phyloP scores from a whole-genome alignment of 768 basidiomycete genomes.

The Pleurotus citrinopileatus region DNA sequence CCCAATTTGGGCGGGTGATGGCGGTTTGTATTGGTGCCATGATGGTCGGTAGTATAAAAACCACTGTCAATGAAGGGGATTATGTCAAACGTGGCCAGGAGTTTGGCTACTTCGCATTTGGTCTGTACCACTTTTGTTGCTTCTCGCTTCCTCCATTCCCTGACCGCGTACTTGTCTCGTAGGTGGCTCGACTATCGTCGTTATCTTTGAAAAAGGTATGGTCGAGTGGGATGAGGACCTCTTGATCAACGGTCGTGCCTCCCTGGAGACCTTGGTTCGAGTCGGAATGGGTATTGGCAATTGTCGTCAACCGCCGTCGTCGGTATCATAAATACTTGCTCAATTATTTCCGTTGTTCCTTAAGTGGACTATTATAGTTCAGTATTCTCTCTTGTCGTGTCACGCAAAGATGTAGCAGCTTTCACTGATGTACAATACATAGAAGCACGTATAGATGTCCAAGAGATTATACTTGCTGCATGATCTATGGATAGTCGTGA shows the following conservation, averaged over 20 bases:
- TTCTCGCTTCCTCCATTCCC: background rate
- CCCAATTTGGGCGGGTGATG: slow-evolving; percentile 89
- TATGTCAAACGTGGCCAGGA: slow-evolving; percentile 82
- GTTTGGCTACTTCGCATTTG: slow-evolving; percentile 94
- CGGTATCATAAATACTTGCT: too few relatives aligned
- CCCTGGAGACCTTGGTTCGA: slow-evolving; percentile 90
- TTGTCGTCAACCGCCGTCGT: too few relatives aligned
- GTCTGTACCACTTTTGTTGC: slow-evolving; percentile 44
- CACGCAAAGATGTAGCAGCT: too few relatives aligned
- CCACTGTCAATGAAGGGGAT: slow-evolving; percentile 85
- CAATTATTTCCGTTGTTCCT: too few relatives aligned
- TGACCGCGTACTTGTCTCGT: background rate
- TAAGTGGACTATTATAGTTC: too few relatives aligned
- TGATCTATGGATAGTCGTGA: too few relatives aligned
- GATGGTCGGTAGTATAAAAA: slow-evolving; percentile 92
- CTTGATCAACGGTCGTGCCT: slow-evolving; percentile 76
- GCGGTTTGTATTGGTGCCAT: slow-evolving; percentile 90
- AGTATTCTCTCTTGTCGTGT: too few relatives aligned
- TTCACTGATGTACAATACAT: too few relatives aligned
- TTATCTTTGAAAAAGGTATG: slow-evolving; percentile 81
- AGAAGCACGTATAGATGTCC: too few relatives aligned
- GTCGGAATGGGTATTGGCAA: too few relatives aligned
- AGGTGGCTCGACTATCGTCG: slow-evolving; percentile 92
- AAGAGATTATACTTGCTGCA: too few relatives aligned
- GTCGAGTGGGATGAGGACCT: slow-evolving; percentile 94